Evolutionary conservation across 257 asterid genomes (phyloP).

Genomic region (Solanum appendiculatum): DNA sequence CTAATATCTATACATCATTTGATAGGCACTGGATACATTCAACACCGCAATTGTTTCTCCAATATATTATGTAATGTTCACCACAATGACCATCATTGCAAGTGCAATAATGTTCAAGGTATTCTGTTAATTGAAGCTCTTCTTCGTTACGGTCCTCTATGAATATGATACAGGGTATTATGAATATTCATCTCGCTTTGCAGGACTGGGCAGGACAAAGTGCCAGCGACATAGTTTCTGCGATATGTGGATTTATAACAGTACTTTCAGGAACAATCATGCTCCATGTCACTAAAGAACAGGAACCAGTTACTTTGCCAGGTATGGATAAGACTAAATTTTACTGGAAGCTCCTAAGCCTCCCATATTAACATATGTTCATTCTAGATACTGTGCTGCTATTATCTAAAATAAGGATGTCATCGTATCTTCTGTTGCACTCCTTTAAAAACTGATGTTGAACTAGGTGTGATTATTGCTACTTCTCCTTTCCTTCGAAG

Average conservation of each 20-base stretch:
- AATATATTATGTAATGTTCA: not conserved
- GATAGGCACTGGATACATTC: slow-evolving; percentile 1
- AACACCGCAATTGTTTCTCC: not conserved
- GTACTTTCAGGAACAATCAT: slow-evolving; percentile 69
- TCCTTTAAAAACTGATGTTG: not conserved
- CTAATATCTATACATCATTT: not conserved
- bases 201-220: slow-evolving; percentile 76
- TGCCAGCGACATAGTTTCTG: slow-evolving; percentile 44
- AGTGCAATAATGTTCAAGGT: slow-evolving; percentile 3
- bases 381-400: not conserved
- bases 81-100: not conserved
- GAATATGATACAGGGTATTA: not conserved
- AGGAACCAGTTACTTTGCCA: slow-evolving; percentile 23
- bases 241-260: slow-evolving; percentile 53
- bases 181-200: not conserved
- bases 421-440: not conserved
- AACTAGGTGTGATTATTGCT: not conserved
- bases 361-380: not conserved
- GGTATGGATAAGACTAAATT: slow-evolving; percentile 19
- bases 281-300: slow-evolving; percentile 57
- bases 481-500: not conserved
- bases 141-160: not conserved
- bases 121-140: not conserved
- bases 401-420: not conserved
- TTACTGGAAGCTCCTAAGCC: not conserved